phyloP scores from a whole-genome alignment of 164 flowering plant genomes.

The Brasenia schreberi region DNA sequence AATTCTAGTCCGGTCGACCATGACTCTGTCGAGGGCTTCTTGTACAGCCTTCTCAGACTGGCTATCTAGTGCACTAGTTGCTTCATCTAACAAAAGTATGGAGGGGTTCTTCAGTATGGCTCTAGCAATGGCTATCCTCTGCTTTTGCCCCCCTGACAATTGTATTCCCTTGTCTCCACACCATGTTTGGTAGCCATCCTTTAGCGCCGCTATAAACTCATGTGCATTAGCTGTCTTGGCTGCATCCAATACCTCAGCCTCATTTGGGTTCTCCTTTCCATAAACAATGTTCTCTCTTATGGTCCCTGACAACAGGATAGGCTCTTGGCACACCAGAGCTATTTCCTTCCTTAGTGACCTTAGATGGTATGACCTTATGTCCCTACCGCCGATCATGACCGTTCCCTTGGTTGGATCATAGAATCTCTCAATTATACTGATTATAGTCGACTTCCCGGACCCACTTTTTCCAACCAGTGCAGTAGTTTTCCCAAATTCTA shows the following conservation, averaged over 20 bases:
- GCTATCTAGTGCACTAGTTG: constrained; percentile 47
- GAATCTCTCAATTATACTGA: constrained; percentile 21
- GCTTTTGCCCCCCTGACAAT: constrained; percentile 52
- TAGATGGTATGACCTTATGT: constrained; percentile 15
- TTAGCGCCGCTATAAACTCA: constrained; percentile 19
- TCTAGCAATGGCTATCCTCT: constrained; percentile 43
- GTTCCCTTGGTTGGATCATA: constrained; percentile 21
- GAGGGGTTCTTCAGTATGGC: constrained; percentile 41
- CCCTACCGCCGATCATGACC: constrained; percentile 17
- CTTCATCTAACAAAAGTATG: constrained; percentile 37
- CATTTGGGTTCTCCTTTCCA: constrained; percentile 13
- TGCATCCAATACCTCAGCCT: constrained; percentile 19
- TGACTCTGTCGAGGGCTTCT: constrained; percentile 38
- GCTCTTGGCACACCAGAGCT: constrained; percentile 28
- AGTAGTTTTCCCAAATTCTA: constrained; percentile 14
- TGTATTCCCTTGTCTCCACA: constrained; percentile 53
- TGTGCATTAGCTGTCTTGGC: constrained; percentile 25
- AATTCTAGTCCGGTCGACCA: constrained; percentile 35
- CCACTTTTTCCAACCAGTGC: constrained; percentile 28
- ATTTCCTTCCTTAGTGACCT: constrained; percentile 13
- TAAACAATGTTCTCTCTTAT: constrained; percentile 19
- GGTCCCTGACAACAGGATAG: constrained; percentile 18
- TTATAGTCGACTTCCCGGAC: constrained; percentile 25
- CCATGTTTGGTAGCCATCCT: constrained; percentile 32
- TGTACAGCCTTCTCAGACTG: constrained; percentile 35